Percentiles rank a stretch among this genome's conserved stretches.
These are phyloP conservation scores for Pseudocercospora vitis DNA, from an alignment of 2,329 filamentous ascomycete species.

Conservation along the genomic window DNA sequence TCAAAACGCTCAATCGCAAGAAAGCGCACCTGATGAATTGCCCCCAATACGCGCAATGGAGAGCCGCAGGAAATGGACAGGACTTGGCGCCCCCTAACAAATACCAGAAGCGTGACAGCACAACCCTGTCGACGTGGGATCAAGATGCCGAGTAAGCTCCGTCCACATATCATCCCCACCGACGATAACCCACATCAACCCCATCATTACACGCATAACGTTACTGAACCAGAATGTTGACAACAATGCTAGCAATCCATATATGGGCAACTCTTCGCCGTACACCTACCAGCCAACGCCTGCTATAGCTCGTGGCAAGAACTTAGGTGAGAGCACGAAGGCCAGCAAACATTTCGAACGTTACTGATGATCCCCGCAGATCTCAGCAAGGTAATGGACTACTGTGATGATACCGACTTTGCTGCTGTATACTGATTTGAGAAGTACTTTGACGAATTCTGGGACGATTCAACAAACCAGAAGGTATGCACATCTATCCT, in stretches of 20 bases:
- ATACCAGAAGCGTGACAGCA: conserved; percentile 34
- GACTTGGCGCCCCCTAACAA: conserved; percentile 35
- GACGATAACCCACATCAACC: neutral
- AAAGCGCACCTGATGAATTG: conserved; percentile 36
- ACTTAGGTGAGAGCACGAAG: conserved; percentile 21
- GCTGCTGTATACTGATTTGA: neutral
- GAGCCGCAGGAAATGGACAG: conserved; percentile 36
- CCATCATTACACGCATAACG: neutral
- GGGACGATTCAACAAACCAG: conserved; percentile 31
- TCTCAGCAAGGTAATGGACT: conserved; percentile 23
- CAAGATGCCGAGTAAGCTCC: conserved; percentile 27
- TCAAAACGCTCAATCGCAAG: conserved; percentile 37
- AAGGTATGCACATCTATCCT: conserved; percentile 28
- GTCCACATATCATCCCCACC: neutral
- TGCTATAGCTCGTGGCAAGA: conserved; percentile 28
- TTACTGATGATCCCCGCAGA: conserved; percentile 18
- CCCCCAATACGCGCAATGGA: conserved; percentile 33
- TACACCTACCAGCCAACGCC: conserved; percentile 23
- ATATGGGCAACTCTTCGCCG: conserved; percentile 21
- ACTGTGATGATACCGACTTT: neutral
- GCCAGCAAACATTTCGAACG: neutral
- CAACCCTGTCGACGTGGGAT: conserved; percentile 23
- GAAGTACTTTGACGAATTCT: conserved; percentile 36
- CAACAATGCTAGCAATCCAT: conserved; percentile 18
- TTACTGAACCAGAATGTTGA: conserved; percentile 1